Base-by-base conservation (phyloP, 169 alveolate genomes). In the Cryptosporidium sp. region DNA sequence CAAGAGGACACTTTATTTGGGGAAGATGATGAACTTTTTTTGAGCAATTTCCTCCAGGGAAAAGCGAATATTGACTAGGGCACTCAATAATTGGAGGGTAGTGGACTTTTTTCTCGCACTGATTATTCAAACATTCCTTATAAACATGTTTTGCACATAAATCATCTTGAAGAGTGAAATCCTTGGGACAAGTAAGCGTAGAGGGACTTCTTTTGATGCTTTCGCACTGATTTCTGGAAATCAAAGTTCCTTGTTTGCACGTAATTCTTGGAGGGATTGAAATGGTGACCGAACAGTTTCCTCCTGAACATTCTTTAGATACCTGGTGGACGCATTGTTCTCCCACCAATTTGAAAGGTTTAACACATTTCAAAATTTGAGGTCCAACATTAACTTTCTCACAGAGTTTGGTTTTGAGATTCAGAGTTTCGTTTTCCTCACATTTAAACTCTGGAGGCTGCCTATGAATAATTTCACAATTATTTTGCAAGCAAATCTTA, bases 261-360 rank as follows among this genome's bases (percentile, higher is more conserved):
- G 52, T 43, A 12, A 41, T 37, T 62, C 45, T 59, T n/a, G 87
- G 80, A n/a, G 65, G 75, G 10, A 65, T 62, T 21, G 75, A 59
- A 37, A 65, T 80, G 21, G 80, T n/a, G 6, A 62, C 67, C 3
- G 87, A 80, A 41, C 87, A 80, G 58, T 80, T 80, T 18, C 51
- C 87, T 61, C 67, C 59, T 21, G 75, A 61, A 26, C 87, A 80
- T 48, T 62, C 75, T 50, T 80, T 80, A 23, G 87, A 58, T 14
- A 65, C 62, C 45, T 80, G 35, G 31, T 80, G 87, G 33, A 80
- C 70, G 29, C 87, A 80, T 35, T 80, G 87, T 23, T 80, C 87
- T 33, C 87, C 87, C 31, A 80, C 23, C n/a, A 80, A 31, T 65
- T 80, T 80, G 33, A 80, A 80, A 9, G 87, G 87, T 80, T 65